phyloP scores from a whole-genome alignment of 2,329 filamentous ascomycete genomes.

The Phaeosphaeria sp. region DNA sequence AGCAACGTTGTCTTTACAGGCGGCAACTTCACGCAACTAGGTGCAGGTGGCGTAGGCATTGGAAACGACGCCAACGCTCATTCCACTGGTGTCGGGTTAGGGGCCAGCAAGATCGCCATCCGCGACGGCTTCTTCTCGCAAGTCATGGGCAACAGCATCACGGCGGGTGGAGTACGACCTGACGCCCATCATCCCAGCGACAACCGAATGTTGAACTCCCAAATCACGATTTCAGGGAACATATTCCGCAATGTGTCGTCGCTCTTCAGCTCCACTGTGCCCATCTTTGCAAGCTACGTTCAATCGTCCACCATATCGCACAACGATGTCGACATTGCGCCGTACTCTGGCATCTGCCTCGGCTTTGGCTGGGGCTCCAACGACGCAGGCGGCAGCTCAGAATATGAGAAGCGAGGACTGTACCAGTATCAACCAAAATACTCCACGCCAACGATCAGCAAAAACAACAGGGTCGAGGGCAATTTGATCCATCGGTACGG shows the following conservation, averaged over 20 bases:
- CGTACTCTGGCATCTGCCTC: constrained; percentile 19
- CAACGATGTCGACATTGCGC: constrained; percentile 20
- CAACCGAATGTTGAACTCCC: constrained; percentile 15
- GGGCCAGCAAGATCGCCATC: constrained; percentile 14
- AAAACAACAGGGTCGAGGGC: constrained; percentile 14
- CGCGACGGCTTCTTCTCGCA: constrained; percentile 19
- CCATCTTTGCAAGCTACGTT: constrained; percentile 18
- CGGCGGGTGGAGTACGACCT: constrained; percentile 16
- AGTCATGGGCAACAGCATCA: constrained; percentile 25
- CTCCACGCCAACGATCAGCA: constrained; percentile 13
- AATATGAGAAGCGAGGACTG: constrained; percentile 18
- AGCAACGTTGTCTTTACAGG: constrained; percentile 18
- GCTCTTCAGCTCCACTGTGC: constrained; percentile 19
- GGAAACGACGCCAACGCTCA: constrained; percentile 24
- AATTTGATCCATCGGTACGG: constrained; percentile 19
- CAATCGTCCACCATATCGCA: constrained; percentile 16
- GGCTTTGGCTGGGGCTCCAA: constrained; percentile 19
- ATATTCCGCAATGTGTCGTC: constrained; percentile 22
- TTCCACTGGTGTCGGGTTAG: constrained; percentile 13
- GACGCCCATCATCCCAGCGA: constrained; percentile 20
- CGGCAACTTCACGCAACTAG: constrained; percentile 18
- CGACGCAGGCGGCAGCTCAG: constrained; percentile 18
- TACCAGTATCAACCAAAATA: constrained; percentile 23
- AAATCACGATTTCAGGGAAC: constrained; percentile 17
- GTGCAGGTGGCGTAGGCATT: constrained; percentile 18